Base-by-base conservation (phyloP, 1,139 yeast species). In the Yamadazyma sp. region DNA sequence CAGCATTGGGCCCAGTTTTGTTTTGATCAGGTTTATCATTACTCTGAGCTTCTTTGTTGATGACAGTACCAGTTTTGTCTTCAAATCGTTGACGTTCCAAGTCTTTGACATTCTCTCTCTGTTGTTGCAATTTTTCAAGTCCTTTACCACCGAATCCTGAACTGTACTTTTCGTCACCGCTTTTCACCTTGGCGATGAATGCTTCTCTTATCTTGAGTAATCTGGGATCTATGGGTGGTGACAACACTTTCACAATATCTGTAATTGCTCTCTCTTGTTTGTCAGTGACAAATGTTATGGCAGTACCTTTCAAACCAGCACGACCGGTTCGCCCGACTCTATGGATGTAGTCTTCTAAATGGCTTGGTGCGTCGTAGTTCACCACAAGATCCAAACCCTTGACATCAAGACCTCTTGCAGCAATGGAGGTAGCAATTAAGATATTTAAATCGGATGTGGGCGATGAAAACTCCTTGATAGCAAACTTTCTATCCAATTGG, bases 311-410 rank as follows among this genome's bases (percentile, higher is more conserved):
- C 30, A 73, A 73, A 0, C 95, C 95, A 1, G 97, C 98, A 44
- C 99, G 71, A 0, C 97, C 99, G 0, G 99, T 94, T 46, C 99
- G 70, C 0, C 99, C 99, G 0, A 90, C 96, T 21, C 98, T 73
- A 61, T 92, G 99, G 6, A 94, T 95, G 54, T 92, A 92, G 57
- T 94, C 98, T 46, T 95, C 97, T 75, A 90, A 76, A 46, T 92
- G 96, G 47, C 76, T 86, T 0, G 97, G 96, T 0, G 96, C 82
- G 56, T 92, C 96, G 55, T 78, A 92, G 49, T 92, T 86, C 8
- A 92, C 69, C 2, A 92, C 97, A 31, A 89, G 61, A 40, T 80
- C 80, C 25, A 92, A 73, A 22, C 83, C 85, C 40, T 87, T 85
- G 10, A 94, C 96, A 61, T 92, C 97, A 23, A 92, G 64, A 0